Base-by-base conservation (phyloP, 169 alveolate genomes). In the Eimeria sp. region DNA sequence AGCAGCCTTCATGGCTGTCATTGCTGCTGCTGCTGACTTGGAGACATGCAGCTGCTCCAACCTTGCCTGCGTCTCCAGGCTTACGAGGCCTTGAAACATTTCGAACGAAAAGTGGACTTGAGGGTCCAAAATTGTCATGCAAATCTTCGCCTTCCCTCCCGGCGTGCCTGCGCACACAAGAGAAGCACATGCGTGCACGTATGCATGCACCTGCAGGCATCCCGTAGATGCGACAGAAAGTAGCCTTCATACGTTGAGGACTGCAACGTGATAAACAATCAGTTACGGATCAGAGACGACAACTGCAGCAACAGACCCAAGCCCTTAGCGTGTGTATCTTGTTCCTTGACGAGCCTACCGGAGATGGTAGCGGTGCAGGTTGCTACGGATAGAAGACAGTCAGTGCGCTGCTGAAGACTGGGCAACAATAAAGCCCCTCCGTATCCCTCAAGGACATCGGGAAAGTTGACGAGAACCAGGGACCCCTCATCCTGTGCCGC, bases 101-200 rank as follows among this genome's bases (percentile, higher is more conserved):
- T 92, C 95, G 27, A 92, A 92, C n/a, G 95, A 92, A 58, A 92
- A 92, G 57, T 92, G 95, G 25, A 92, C 92, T 70, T 92, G 95
- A 11, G 95, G 95, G n/a, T 92, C 95, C 63, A 54, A 82, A 82
- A 82, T 82, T 25, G 90, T 82, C 90, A 82, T 51, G 72, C 90
- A 82, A 47, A 82, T 51, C 72, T 82, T 82, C 73, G 70, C 90
- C 58, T 82, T 82, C 25, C 73, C 90, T 30, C 90, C 90, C 27
- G 90, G 90, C 34, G 57, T 34, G 63, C 87, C 87, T 76, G 87
- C 58, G 51, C 3, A 22, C 14, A 43, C 14, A 43, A 67, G 40
- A 67, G 20, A 13, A 67, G 78, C 14, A 67, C 3, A 34, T 34
- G 40, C 16, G 2, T 54, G 16, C 61, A 54, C 70, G 70, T n/a